These are phyloP conservation scores for Xylaria sp. DNA, from an alignment of 2,329 filamentous ascomycete genomes.

Conservation along the genomic window DNA sequence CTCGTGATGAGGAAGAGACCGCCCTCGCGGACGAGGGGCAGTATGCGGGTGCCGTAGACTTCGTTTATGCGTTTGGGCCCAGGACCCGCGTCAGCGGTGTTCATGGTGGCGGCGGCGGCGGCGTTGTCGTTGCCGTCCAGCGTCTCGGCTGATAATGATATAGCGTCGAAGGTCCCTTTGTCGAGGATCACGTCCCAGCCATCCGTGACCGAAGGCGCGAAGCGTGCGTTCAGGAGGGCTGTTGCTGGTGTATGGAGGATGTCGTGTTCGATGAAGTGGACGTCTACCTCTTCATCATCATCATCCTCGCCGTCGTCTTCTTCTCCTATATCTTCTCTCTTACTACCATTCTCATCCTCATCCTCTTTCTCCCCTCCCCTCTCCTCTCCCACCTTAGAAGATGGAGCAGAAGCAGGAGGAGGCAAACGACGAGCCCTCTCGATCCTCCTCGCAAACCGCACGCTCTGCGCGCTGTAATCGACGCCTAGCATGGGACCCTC, in stretches of 20 bases:
- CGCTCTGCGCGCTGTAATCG: constrained; percentile 83
- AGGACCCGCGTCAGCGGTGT: constrained; percentile 44
- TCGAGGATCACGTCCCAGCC: constrained; percentile 95
- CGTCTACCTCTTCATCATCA: constrained; percentile 36
- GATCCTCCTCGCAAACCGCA: constrained; percentile 78
- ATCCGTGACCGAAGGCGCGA: constrained; percentile 19
- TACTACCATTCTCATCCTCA: constrained; percentile 26
- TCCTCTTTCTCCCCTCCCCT: constrained; percentile 18
- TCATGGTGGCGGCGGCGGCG: neutral
- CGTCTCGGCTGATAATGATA: constrained; percentile 75
- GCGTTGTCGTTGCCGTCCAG: neutral
- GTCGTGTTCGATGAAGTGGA: constrained; percentile 70
- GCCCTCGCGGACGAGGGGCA: constrained; percentile 73
- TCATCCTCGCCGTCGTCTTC: constrained; percentile 26
- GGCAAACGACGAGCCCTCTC: constrained; percentile 51
- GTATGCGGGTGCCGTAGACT: constrained; percentile 76
- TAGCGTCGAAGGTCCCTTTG: constrained; percentile 97
- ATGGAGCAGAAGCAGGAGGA: neutral
- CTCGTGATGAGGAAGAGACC: constrained; percentile 88
- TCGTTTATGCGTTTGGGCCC: constrained; percentile 72
- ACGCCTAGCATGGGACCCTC: constrained; percentile 80
- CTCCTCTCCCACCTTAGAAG: constrained; percentile 37
- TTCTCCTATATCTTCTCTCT: neutral
- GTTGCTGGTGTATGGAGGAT: constrained; percentile 61
- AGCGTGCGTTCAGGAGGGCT: constrained; percentile 49